Conservation (phyloP, 73 alveolate genomes). For the Diophrys appendiculata region DNA sequence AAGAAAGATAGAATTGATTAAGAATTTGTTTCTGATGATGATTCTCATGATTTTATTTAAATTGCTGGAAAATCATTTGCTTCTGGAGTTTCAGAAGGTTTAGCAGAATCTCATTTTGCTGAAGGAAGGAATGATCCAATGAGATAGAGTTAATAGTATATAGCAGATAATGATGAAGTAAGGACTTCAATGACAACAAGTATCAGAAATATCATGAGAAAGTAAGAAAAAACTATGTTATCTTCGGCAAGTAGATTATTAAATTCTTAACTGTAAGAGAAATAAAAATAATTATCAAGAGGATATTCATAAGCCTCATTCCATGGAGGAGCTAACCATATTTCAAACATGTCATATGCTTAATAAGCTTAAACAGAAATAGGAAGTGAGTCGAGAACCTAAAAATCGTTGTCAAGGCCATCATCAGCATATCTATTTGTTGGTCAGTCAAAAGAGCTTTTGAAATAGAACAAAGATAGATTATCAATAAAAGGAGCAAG, state of each 20-base stretch:
- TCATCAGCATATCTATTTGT: conserved; percentile 34
- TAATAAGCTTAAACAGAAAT: not conserved
- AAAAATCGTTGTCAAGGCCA: conserved; percentile 23
- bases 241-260: conserved; percentile 32
- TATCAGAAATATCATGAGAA: conserved; percentile 52
- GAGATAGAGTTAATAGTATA: conserved; percentile 6
- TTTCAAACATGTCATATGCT: not conserved
- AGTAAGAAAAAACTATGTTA: conserved; percentile 19
- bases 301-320: not conserved
- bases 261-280: conserved; percentile 7
- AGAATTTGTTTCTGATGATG: not conserved
- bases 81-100: not conserved
- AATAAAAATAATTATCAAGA: not conserved
- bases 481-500: conserved; percentile 19
- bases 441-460: conserved; percentile 12
- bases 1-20: not conserved
- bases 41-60: not conserved
- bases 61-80: not conserved
- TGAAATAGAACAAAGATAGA: not conserved
- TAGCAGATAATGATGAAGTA: conserved; percentile 24
- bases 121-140: conserved; percentile 3
- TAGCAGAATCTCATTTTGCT: not conserved
- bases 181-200: conserved; percentile 51
- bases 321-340: not conserved
- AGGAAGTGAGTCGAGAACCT: not conserved